These are phyloP conservation scores for Mucor piriformis DNA, from an alignment of 371 early-diverging fungal species.

Conservation along the genomic window DNA sequence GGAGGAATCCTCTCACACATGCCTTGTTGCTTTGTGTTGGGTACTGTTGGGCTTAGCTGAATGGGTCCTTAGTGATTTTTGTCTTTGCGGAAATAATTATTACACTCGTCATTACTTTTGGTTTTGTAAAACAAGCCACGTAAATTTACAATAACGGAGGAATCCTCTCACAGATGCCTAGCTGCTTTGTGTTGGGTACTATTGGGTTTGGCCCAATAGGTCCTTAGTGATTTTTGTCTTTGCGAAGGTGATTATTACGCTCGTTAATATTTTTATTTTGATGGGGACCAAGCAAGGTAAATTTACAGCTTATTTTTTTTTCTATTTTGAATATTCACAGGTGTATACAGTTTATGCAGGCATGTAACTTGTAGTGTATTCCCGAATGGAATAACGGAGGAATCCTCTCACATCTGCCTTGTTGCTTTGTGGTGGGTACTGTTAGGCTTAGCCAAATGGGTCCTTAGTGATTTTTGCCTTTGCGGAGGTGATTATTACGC, in stretches of 20 bases:
- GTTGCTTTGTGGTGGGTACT: constrained; percentile 7
- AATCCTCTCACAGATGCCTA: constrained; percentile 10
- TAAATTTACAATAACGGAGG: constrained; percentile 1
- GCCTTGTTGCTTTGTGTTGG: constrained; percentile 9
- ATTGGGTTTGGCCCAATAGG: constrained; percentile 4
- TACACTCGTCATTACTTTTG: background rate
- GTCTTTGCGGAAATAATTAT: too few species aligned
- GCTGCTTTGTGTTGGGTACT: constrained; percentile 6
- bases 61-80: constrained; percentile 5
- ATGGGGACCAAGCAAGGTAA: background rate
- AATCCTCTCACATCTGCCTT: constrained; percentile 12
- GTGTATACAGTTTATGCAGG: too few species aligned
- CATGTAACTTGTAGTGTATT: too few species aligned
- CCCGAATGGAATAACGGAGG: background rate
- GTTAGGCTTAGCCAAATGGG: constrained; percentile 5
- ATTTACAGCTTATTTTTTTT: background rate
- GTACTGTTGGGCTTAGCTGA: constrained; percentile 3
- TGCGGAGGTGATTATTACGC: too few species aligned
- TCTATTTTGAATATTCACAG: background rate
- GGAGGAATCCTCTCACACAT: constrained; percentile 9
- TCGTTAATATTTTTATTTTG: background rate
- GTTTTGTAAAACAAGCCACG: background rate
- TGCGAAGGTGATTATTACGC: too few species aligned
- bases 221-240: background rate
- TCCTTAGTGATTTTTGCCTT: background rate